Percentiles rank a stretch among this genome's conserved stretches.
Evolutionary conservation across 2,329 filamentous ascomycete species (phyloP).

Genomic region (Seiridium unicorne): DNA sequence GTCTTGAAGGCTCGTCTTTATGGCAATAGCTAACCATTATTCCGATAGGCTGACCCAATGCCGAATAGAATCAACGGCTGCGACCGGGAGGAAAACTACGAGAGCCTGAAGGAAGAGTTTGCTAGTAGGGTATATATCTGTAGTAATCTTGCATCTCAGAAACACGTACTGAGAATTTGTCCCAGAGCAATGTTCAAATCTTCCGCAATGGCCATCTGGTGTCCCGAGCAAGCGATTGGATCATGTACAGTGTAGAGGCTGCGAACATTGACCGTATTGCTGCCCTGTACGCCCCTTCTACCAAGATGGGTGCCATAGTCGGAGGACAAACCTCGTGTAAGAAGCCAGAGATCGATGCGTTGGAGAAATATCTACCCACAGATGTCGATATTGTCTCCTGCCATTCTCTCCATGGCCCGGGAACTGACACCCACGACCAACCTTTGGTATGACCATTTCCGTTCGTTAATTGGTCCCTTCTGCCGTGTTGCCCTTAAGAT

Average conservation of each 20-base stretch:
- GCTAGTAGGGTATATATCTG: conserved; percentile 68
- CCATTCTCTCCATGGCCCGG: conserved; percentile 93
- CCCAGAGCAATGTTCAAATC: conserved; percentile 81
- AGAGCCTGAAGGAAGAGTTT: conserved; percentile 78
- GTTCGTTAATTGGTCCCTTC: background rate
- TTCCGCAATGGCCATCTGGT: conserved; percentile 93
- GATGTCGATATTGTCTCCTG: conserved; percentile 95
- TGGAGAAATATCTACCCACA: conserved; percentile 80
- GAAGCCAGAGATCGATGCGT: conserved; percentile 90
- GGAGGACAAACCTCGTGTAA: conserved; percentile 99
- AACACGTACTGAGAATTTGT: conserved; percentile 48
- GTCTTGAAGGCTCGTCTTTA: no score
- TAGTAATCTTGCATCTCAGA: conserved; percentile 28
- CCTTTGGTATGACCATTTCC: conserved; percentile 64
- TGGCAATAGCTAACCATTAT: conserved; percentile 18
- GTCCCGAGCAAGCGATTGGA: conserved; percentile 94
- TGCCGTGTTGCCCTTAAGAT: no score
- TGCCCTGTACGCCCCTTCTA: conserved; percentile 87
- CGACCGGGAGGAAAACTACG: conserved; percentile 86
- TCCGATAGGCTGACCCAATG: conserved; percentile 18
- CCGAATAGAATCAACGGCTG: conserved; percentile 83
- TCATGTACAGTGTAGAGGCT: conserved; percentile 98
- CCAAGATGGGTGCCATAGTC: conserved; percentile 91
- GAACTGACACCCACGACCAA: conserved; percentile 83
- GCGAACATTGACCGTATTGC: conserved; percentile 86